Conservation (phyloP, 2,329 filamentous ascomycete genomes). For the Diaporthe batatas region DNA sequence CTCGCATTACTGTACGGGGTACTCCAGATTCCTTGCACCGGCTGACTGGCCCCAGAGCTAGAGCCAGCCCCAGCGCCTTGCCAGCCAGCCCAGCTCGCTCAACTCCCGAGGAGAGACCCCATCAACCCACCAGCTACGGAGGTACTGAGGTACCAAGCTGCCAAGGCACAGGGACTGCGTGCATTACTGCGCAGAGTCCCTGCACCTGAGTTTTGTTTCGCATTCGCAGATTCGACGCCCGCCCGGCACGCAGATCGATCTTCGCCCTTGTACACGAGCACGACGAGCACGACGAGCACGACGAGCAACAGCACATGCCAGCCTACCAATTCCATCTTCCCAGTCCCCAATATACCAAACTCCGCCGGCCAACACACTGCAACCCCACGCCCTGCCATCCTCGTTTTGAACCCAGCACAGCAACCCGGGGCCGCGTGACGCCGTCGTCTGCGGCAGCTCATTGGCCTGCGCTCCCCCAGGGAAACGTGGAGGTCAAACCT, state of each 20-base stretch:
- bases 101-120: slow-evolving; percentile 10
- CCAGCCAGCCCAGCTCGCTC: slow-evolving; percentile 2
- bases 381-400: slow-evolving; percentile 9
- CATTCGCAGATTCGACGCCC: slow-evolving; percentile 16
- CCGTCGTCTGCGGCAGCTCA: slow-evolving; percentile 4
- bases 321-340: slow-evolving; percentile 8
- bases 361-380: slow-evolving; percentile 2
- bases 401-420: background rate
- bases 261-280: background rate
- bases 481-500: background rate
- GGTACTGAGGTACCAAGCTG: background rate
- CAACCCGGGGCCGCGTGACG: slow-evolving; percentile 1
- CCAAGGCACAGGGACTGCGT: background rate
- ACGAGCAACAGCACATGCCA: background rate
- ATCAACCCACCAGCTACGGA: background rate
- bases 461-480: slow-evolving; percentile 7
- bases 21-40: slow-evolving; percentile 6
- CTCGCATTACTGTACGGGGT: background rate
- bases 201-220: slow-evolving; percentile 17
- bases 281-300: too few relatives aligned
- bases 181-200: slow-evolving; percentile 14
- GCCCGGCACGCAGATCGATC: slow-evolving; percentile 22
- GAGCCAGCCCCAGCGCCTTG: slow-evolving; percentile 4
- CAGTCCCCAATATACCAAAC: too few relatives aligned
- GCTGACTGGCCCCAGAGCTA: background rate